Evolutionary conservation across 768 basidiomycete species (phyloP).

Genomic region (Chalciporus chontae): DNA sequence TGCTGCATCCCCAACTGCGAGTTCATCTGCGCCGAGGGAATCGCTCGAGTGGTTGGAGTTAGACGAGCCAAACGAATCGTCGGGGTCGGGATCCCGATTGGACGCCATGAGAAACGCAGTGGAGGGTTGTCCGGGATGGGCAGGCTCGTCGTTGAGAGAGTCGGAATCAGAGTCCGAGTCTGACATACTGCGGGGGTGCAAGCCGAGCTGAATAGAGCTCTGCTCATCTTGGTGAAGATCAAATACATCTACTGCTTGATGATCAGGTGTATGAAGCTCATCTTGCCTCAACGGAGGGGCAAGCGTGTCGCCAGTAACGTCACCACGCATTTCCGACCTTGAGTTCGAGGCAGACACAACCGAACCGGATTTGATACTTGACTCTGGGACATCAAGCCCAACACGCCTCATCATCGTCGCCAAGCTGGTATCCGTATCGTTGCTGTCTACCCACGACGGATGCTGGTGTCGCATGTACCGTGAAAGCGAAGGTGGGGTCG

Average conservation of each 20-base stretch:
- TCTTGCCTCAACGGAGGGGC: conserved; percentile 2
- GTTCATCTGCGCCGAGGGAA: conserved; percentile 46
- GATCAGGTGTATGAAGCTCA: conserved; percentile 22
- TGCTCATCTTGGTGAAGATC: conserved; percentile 27
- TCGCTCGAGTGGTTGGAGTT: conserved; percentile 60
- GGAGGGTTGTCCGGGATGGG: conserved; percentile 61
- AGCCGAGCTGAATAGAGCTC: conserved; percentile 11
- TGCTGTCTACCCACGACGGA: conserved; percentile 37
- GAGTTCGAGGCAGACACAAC: conserved; percentile 12
- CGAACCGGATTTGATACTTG: conserved; percentile 20
- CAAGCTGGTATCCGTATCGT: conserved; percentile 53
- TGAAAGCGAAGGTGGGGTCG: conserved; percentile 68
- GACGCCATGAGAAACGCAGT: conserved; percentile 68
- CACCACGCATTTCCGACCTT: conserved; percentile 7
- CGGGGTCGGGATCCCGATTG: conserved; percentile 27
- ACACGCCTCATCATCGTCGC: conserved; percentile 70
- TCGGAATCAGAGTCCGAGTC: conserved; percentile 58
- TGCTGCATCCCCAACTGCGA: conserved; percentile 35
- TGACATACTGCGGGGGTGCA: conserved; percentile 9
- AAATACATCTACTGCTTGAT: conserved; percentile 21
- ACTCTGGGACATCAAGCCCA: conserved; percentile 43
- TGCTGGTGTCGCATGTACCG: conserved; percentile 52
- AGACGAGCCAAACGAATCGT: conserved; percentile 41
- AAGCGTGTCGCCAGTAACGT: not conserved
- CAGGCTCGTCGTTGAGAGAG: conserved; percentile 51